Conservation (phyloP, 2,329 filamentous ascomycete species). For the Aspergillus ibericus region DNA sequence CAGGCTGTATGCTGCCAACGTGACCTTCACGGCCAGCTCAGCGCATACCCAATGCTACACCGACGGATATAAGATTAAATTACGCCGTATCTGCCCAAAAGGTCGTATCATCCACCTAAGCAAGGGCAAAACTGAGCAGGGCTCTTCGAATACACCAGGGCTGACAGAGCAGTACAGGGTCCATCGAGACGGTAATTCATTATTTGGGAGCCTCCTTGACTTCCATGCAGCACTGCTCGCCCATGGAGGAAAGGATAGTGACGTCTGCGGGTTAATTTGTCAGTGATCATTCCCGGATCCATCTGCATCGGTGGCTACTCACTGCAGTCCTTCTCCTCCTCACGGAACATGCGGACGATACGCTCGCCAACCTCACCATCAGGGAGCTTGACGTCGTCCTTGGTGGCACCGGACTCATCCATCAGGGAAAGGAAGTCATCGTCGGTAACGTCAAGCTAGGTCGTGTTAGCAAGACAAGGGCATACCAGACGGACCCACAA, state of each 20-base stretch:
- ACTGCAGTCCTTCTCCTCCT: slow-evolving; percentile 93
- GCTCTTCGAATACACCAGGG: slow-evolving; percentile 31
- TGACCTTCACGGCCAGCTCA: slow-evolving; percentile 34
- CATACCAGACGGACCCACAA: background rate
- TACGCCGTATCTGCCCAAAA: slow-evolving; percentile 28
- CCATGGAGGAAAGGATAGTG: slow-evolving; percentile 92
- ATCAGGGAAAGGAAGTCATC: slow-evolving; percentile 95
- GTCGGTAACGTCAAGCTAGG: slow-evolving; percentile 87
- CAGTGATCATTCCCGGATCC: background rate
- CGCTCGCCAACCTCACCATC: slow-evolving; percentile 85
- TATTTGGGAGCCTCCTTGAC: slow-evolving; percentile 78
- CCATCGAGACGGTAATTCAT: slow-evolving; percentile 22
- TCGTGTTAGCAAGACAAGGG: slow-evolving; percentile 2
- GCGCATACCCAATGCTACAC: slow-evolving; percentile 36
- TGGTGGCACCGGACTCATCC: slow-evolving; percentile 78
- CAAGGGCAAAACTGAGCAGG: slow-evolving; percentile 27
- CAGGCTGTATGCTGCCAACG: slow-evolving; percentile 36
- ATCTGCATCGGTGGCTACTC: slow-evolving; percentile 48
- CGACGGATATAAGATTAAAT: slow-evolving; percentile 26
- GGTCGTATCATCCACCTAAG: slow-evolving; percentile 27
- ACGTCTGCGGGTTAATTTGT: slow-evolving; percentile 61
- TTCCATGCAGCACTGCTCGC: slow-evolving; percentile 88
- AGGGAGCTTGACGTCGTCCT: slow-evolving; percentile 93
- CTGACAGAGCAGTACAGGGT: slow-evolving; percentile 31
- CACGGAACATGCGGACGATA: slow-evolving; percentile 76